phyloP scores from a whole-genome alignment of 495 filamentous ascomycete species.

The Gamarada debralockiae region DNA sequence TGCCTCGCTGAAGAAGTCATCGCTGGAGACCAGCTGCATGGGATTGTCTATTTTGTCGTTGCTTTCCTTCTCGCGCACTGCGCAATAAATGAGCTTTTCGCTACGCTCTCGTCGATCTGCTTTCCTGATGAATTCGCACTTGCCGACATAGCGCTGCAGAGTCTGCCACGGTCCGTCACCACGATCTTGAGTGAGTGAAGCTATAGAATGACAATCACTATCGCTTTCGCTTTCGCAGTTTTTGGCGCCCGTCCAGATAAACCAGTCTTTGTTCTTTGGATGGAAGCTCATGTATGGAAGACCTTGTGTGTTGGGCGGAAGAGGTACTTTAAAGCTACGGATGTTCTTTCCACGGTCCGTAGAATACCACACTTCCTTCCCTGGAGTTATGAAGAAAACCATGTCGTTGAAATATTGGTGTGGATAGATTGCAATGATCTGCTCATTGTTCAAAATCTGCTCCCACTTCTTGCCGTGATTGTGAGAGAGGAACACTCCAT shows the following conservation, averaged over 20 bases:
- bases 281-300: conserved; percentile 69
- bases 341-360: conserved; percentile 67
- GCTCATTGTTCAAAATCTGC: conserved; percentile 49
- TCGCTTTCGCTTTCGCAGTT: conserved; percentile 47
- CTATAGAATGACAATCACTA: conserved; percentile 61
- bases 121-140: conserved; percentile 77
- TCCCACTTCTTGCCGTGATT: conserved; percentile 86
- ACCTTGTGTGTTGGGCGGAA: conserved; percentile 32
- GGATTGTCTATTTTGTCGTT: conserved; percentile 52
- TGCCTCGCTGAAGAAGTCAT: conserved; percentile 67
- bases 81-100: conserved; percentile 68
- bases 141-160: conserved; percentile 61
- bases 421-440: conserved; percentile 63
- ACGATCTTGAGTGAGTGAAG: conserved; percentile 68
- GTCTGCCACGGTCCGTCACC: conserved; percentile 67
- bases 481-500: conserved; percentile 63
- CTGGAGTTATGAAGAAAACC: conserved; percentile 77
- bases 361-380: conserved; percentile 69
- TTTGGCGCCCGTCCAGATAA: conserved; percentile 80
- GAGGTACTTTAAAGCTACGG: conserved; percentile 60
- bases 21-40: conserved; percentile 66
- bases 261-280: conserved; percentile 72
- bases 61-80: conserved; percentile 65
- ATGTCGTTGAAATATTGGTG: conserved; percentile 76
- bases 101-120: conserved; percentile 13